Percentiles rank a stretch among this genome's conserved stretches.
These are phyloP conservation scores for Luzula sylvatica DNA, from an alignment of 176 grass and related monocot genomes.

Conservation along the genomic window DNA sequence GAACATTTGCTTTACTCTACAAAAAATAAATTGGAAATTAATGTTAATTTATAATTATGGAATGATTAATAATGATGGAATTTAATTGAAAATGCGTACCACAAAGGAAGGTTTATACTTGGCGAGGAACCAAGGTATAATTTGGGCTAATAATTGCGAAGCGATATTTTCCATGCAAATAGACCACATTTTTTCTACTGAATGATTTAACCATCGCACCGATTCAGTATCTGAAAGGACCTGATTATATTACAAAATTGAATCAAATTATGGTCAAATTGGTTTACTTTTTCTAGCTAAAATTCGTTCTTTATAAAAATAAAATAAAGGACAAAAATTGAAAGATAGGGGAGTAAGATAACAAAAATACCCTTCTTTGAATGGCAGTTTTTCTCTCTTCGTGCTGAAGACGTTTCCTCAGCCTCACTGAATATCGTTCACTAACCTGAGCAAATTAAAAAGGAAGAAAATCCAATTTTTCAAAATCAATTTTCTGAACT, in stretches of 20 bases:
- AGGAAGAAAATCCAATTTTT: too few relatives aligned
- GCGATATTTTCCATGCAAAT: slow-evolving; percentile 91
- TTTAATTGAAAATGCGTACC: slow-evolving; percentile 39
- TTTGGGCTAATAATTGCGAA: slow-evolving; percentile 68
- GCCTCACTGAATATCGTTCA: slow-evolving; percentile 45
- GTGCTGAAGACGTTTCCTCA: slow-evolving; percentile 52
- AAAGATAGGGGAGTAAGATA: slow-evolving; percentile 13
- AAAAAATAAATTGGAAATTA: slow-evolving; percentile 15
- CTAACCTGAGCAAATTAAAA: slow-evolving; percentile 47
- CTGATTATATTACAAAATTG: slow-evolving; percentile 36
- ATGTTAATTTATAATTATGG: slow-evolving; percentile 4
- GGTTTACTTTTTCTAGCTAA: not conserved
- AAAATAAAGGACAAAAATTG: slow-evolving; percentile 15
- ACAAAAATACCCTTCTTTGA: slow-evolving; percentile 50
- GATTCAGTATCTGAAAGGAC: slow-evolving; percentile 88
- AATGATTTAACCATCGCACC: slow-evolving; percentile 87
- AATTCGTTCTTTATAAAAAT: slow-evolving; percentile 2
- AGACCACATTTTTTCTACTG: slow-evolving; percentile 85
- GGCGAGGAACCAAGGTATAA: slow-evolving; percentile 96
- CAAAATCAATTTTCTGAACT: not conserved
- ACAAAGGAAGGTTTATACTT: slow-evolving; percentile 94
- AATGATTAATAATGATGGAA: slow-evolving; percentile 8
- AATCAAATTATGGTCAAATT: slow-evolving; percentile 3
- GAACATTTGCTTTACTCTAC: slow-evolving; percentile 78
- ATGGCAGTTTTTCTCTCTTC: slow-evolving; percentile 75